phyloP scores from a whole-genome alignment of 2,329 filamentous ascomycete genomes.

The Xylariales sp. region DNA sequence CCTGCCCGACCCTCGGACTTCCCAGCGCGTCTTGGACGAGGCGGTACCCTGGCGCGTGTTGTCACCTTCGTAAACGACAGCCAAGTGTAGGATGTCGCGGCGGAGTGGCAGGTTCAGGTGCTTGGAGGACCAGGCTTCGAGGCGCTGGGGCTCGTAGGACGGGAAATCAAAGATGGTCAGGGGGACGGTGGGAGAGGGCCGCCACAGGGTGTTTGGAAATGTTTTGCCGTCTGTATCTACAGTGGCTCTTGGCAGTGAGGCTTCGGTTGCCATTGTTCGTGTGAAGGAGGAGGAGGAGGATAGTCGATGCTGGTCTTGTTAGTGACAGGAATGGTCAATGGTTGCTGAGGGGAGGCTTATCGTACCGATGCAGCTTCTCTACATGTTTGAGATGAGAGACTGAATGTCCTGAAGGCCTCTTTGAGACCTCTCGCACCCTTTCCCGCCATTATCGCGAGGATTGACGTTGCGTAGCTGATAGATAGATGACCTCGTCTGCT shows the following conservation, averaged over 20 bases:
- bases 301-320: conserved; percentile 20
- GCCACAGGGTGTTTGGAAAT: conserved; percentile 32
- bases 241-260: conserved; percentile 33
- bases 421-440: conserved; percentile 45
- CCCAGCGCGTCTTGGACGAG: conserved; percentile 71
- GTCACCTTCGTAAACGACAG: conserved; percentile 90
- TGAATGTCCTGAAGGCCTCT: conserved; percentile 48
- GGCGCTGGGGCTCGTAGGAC: conserved; percentile 73
- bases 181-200: conserved; percentile 60
- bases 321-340: not conserved
- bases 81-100: conserved; percentile 86
- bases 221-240: conserved; percentile 29
- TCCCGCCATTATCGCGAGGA: conserved; percentile 35
- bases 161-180: conserved; percentile 90
- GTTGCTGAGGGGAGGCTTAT: conserved; percentile 10
- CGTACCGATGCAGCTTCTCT: conserved; percentile 28
- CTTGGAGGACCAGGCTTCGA: conserved; percentile 73
- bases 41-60: conserved; percentile 82
- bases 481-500: too few relatives aligned
- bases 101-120: conserved; percentile 85
- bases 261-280: conserved; percentile 54
- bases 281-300: conserved; percentile 33
- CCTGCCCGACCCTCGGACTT: conserved; percentile 76
- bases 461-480: not conserved
- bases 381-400: conserved; percentile 39